phyloP scores from a whole-genome alignment of 176 grass and related monocot genomes.

The Carex parvula region DNA sequence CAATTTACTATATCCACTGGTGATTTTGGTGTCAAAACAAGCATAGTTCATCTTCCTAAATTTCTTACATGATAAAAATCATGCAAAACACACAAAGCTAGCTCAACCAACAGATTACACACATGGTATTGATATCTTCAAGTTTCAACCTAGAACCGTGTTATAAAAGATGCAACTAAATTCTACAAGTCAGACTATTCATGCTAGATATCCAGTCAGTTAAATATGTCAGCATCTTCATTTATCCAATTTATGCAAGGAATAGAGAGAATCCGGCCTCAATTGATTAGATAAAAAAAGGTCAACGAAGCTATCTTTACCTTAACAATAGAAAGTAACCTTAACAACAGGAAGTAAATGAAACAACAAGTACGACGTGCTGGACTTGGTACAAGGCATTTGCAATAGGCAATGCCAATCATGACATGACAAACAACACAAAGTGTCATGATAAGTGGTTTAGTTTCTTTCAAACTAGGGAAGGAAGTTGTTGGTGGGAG shows the following conservation, averaged over 20 bases:
- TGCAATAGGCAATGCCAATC: background rate
- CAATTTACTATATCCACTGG: background rate
- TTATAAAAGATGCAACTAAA: background rate
- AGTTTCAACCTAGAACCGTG: background rate
- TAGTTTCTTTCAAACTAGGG: background rate
- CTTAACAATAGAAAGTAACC: background rate
- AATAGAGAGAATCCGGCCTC: background rate
- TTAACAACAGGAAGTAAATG: background rate
- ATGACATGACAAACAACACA: background rate
- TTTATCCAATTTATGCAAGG: background rate
- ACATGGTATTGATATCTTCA: background rate
- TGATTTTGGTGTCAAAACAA: background rate
- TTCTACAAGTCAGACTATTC: background rate
- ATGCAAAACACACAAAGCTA: background rate
- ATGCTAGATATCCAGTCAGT: background rate
- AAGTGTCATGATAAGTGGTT: background rate
- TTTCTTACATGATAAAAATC: background rate
- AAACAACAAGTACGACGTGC: background rate
- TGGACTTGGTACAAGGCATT: background rate
- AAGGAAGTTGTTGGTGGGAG: constrained; percentile 23
- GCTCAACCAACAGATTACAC: background rate
- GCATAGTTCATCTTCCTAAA: background rate
- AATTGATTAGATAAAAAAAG: background rate
- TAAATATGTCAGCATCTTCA: background rate
- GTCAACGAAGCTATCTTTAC: background rate